Base-by-base conservation (phyloP, 2,329 filamentous ascomycete genomes). In the Lasiodiplodia sp. region DNA sequence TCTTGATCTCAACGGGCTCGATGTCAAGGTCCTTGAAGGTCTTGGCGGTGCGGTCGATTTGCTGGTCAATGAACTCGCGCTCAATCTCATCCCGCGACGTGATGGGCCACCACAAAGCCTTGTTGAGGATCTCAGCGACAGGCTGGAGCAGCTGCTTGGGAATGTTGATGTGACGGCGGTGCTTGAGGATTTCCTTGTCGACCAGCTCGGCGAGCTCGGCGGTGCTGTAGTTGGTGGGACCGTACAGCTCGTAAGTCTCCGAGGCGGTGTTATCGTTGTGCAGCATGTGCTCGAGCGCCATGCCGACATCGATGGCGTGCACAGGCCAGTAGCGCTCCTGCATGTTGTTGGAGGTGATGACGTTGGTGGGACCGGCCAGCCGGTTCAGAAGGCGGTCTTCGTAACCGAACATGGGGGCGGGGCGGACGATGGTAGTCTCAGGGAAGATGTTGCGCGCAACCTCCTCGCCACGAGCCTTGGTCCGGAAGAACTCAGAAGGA, bases 21-120 rank as follows among this genome's bases (percentile, higher is more conserved):
- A 99, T 97, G 70, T 89, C 92, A 57, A 99, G 86, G 78, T 98
- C 94, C 82, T 92, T 92, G 84, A 98, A 97, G 1, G 96, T 98
- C 88, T 97, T 98, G 72, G 96, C 96, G 40, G 86, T 89, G 69
- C 89, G 89, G 80, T 99, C 96, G 77, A 99, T 96, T 74, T 88
- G 84, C 81, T 99, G 96, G 81, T 99, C 92, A 75, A 97, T 88
- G 81, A 95, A 97, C 81, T 99, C 94, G 71, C 92, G 87, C 85
- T 97, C 94, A 14, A 99, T 86, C 80, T 97, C 89, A 76, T 98
- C 94, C 49, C 89, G 88, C 40, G 92, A 94, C 71, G 91, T 85
- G 57, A 92, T 89, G 55, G 91, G 91, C 93, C 93, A 99, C 94
- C 94, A 99, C 23, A 98, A 84, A 58, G 87, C 82, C 78, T 89